phyloP scores from a whole-genome alignment of 202 grass and related monocot genomes.

The Eragrostis tef region DNA sequence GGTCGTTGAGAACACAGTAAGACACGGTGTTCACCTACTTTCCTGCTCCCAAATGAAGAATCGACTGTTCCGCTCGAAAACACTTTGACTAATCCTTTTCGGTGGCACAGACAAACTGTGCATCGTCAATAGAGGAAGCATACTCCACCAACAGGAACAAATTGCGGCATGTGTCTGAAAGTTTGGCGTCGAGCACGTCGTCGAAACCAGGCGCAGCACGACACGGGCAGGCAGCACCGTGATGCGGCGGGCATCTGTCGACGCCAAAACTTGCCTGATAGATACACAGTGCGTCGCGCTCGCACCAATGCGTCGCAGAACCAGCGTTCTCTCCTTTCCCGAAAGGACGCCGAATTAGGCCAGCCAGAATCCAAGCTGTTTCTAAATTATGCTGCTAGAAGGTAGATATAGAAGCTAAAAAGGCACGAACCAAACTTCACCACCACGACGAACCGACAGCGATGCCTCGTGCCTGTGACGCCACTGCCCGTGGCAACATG shows the following conservation, averaged over 20 bases:
- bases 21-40: constrained; percentile 3
- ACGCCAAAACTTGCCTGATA: background rate
- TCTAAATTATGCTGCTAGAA: background rate
- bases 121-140: too few species aligned
- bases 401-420: background rate
- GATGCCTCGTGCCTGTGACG: background rate
- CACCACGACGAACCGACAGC: background rate
- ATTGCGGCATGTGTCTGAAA: background rate
- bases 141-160: too few species aligned
- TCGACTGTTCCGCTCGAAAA: background rate
- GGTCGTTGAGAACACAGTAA: background rate
- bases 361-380: background rate
- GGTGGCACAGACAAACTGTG: background rate
- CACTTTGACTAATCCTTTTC: background rate
- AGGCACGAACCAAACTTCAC: constrained; percentile 1
- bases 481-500: background rate
- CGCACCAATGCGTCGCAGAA: background rate
- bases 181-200: background rate
- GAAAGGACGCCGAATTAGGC: constrained; percentile 16
- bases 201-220: background rate
- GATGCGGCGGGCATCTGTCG: background rate
- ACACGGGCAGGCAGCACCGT: background rate
- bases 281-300: background rate
- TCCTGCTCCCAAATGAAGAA: background rate
- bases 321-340: background rate